Percentiles rank a stretch among this genome's conserved stretches.
These are phyloP conservation scores for Heimioporus sp. DNA, from an alignment of 768 basidiomycete genomes.

Conservation along the genomic window DNA sequence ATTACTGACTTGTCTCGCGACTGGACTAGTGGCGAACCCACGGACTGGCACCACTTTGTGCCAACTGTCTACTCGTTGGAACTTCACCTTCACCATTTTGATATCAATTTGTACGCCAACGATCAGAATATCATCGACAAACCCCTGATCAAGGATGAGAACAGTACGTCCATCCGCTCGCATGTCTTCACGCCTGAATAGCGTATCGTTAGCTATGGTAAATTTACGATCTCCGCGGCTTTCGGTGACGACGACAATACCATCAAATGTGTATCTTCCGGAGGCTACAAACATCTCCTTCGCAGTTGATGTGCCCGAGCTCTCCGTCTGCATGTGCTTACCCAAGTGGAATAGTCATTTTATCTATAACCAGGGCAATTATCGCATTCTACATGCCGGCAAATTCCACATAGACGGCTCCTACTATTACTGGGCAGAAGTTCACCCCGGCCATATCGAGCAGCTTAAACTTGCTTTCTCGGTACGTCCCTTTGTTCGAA, in stretches of 20 bases:
- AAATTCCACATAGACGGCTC: slow-evolving; percentile 59
- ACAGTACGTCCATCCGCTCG: slow-evolving; percentile 49
- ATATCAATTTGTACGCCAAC: slow-evolving; percentile 81
- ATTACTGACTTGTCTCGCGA: slow-evolving; percentile 91
- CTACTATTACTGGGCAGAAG: slow-evolving; percentile 71
- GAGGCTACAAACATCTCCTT: slow-evolving; percentile 68
- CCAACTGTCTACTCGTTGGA: slow-evolving; percentile 77
- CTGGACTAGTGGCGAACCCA: slow-evolving; percentile 82
- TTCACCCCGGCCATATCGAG: slow-evolving; percentile 71
- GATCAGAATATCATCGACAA: slow-evolving; percentile 97
- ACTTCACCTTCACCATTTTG: slow-evolving; percentile 71
- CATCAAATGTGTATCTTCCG: slow-evolving; percentile 71
- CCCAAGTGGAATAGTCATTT: slow-evolving; percentile 90
- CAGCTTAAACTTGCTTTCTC: slow-evolving; percentile 66
- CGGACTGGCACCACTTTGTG: slow-evolving; percentile 78
- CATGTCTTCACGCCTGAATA: neutral
- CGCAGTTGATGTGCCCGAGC: slow-evolving; percentile 53
- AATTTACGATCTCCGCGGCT: slow-evolving; percentile 60
- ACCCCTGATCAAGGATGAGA: slow-evolving; percentile 76
- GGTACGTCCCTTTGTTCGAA: slow-evolving; percentile 34
- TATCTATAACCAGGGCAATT: slow-evolving; percentile 57
- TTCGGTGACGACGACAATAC: slow-evolving; percentile 51
- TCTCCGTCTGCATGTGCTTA: slow-evolving; percentile 59
- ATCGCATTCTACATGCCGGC: slow-evolving; percentile 60
- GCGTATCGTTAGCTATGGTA: slow-evolving; percentile 58